These are phyloP conservation scores for Globisporangium heterothallicum DNA, from an alignment of 352 stramenopile species.

Conservation along the genomic window DNA sequence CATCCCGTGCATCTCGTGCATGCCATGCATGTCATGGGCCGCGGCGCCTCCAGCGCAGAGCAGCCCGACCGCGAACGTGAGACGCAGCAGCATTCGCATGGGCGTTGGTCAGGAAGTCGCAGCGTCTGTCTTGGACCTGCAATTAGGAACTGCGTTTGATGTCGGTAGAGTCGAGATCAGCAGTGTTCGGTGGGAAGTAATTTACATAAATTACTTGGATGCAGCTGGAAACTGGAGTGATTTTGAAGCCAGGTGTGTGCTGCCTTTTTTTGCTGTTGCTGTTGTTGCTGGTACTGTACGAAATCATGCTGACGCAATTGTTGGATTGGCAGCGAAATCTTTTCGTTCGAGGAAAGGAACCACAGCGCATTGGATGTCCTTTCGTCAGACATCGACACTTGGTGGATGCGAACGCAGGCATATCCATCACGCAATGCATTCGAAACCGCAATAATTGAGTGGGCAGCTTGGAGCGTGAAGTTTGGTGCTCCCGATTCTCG, in stretches of 20 bases:
- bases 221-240: background rate
- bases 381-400: background rate
- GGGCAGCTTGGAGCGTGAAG: background rate
- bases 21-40: constrained; percentile 11
- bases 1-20: constrained; percentile 19
- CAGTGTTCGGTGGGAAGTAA: background rate
- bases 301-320: background rate
- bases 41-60: constrained; percentile 18
- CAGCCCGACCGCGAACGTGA: constrained; percentile 9
- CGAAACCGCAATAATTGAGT: background rate
- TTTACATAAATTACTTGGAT: background rate
- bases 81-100: constrained; percentile 8
- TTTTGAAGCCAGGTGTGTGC: background rate
- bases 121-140: background rate
- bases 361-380: background rate
- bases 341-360: background rate
- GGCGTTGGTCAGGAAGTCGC: background rate
- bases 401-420: background rate
- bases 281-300: background rate
- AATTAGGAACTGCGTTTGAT: constrained; percentile 4
- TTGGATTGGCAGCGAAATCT: too few relatives aligned
- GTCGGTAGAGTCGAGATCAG: background rate
- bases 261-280: too few relatives aligned
- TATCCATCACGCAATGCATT: background rate
- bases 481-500: background rate